phyloP scores from a whole-genome alignment of 2,329 filamentous ascomycete genomes.

The Lachnellula cervina region DNA sequence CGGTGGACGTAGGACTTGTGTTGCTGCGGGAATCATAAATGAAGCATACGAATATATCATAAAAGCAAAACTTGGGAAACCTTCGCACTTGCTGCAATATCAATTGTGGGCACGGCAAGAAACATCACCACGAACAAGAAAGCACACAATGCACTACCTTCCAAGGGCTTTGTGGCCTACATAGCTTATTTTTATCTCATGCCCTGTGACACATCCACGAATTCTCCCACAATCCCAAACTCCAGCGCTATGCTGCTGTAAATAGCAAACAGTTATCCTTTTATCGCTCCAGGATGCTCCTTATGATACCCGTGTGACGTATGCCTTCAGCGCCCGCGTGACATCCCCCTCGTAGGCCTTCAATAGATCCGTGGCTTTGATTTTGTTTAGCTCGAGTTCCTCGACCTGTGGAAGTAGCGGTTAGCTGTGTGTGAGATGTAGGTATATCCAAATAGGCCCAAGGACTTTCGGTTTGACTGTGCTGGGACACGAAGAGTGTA shows the following conservation, averaged over 20 bases:
- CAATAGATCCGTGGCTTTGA: constrained; percentile 69
- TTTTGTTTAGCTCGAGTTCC: constrained; percentile 66
- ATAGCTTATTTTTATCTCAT: too few relatives aligned
- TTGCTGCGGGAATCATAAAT: too few relatives aligned
- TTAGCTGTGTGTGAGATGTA: constrained; percentile 7
- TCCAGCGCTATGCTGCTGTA: constrained; percentile 19
- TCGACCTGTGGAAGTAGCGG: constrained; percentile 48
- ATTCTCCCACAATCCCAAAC: constrained; percentile 4
- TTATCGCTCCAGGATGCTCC: not conserved
- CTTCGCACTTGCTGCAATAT: too few relatives aligned
- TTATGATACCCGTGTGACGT: constrained; percentile 34
- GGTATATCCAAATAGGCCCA: not conserved
- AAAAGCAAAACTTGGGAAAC: too few relatives aligned
- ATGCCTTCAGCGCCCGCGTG: constrained; percentile 62
- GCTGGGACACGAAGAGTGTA: too few relatives aligned
- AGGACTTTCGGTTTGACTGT: not conserved
- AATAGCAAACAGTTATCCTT: constrained; percentile 6
- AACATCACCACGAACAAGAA: too few relatives aligned
- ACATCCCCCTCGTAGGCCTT: constrained; percentile 67
- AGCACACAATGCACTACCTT: too few relatives aligned
- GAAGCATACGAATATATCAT: too few relatives aligned
- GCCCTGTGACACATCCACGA: not conserved
- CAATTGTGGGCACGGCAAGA: too few relatives aligned
- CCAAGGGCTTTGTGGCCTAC: too few relatives aligned
- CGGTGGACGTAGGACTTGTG: too few relatives aligned